These are phyloP conservation scores for Fusarium tjaetaba DNA, from an alignment of 2,329 filamentous ascomycete genomes.

Conservation along the genomic window DNA sequence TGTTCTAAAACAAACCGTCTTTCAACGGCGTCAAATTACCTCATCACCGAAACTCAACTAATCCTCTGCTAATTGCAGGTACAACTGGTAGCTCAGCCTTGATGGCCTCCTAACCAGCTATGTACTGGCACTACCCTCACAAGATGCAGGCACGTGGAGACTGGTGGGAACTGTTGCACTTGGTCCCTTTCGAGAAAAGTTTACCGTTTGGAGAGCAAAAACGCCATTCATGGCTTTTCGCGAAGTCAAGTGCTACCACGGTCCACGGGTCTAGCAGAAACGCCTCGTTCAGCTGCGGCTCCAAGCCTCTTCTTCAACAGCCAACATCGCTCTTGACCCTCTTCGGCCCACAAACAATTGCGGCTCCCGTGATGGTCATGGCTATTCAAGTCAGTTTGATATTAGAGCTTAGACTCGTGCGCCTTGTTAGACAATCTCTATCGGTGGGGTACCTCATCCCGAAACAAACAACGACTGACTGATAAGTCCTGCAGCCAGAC, in stretches of 20 bases:
- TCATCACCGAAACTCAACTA: neutral
- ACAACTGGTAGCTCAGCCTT: conserved; percentile 10
- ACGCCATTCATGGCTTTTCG: conserved; percentile 1
- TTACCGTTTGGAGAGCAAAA: conserved; percentile 26
- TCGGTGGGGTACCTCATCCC: conserved; percentile 25
- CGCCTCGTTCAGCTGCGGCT: conserved; percentile 32
- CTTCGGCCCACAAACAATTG: neutral
- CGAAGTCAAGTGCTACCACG: neutral
- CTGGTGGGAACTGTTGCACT: conserved; percentile 37
- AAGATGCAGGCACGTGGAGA: conserved; percentile 37
- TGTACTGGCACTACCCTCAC: conserved; percentile 26
- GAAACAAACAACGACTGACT: conserved; percentile 37
- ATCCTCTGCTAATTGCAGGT: neutral
- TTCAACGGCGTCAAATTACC: conserved; percentile 13
- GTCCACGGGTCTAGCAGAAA: conserved; percentile 18
- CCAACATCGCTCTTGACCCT: neutral
- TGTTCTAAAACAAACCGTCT: conserved; percentile 10
- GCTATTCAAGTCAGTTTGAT: neutral
- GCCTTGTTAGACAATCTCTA: conserved; percentile 24
- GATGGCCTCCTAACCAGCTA: conserved; percentile 1
- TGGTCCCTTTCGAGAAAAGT: conserved; percentile 37
- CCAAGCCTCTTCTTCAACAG: conserved; percentile 4
- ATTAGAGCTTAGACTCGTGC: conserved; percentile 11
- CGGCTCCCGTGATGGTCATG: conserved; percentile 3
- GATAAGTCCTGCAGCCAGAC: conserved; percentile 37